phyloP scores from a whole-genome alignment of 2,329 filamentous ascomycete genomes.

The Aspergillus arachidicola region DNA sequence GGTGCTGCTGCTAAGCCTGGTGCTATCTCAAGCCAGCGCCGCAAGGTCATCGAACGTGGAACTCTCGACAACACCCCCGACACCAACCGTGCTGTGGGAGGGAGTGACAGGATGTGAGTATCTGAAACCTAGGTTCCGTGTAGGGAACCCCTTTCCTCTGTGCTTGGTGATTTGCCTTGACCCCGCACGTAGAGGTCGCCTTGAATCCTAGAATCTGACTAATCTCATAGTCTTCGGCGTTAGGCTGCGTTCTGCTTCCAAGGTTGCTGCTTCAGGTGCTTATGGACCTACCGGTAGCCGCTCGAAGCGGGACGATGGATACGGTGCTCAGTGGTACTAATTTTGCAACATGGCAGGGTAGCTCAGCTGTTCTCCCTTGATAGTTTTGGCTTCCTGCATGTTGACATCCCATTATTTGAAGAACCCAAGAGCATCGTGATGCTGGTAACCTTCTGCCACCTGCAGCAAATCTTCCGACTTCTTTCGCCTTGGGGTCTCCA shows the following conservation, averaged over 20 bases:
- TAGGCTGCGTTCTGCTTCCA: slow-evolving; percentile 83
- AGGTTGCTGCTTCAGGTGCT: slow-evolving; percentile 61
- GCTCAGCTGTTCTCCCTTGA: slow-evolving; percentile 26
- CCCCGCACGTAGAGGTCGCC: slow-evolving; percentile 70
- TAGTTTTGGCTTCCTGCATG: slow-evolving; percentile 30
- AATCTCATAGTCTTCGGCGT: slow-evolving; percentile 80
- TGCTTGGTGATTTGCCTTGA: slow-evolving; percentile 72
- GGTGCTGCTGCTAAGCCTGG: slow-evolving; percentile 69
- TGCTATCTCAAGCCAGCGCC: slow-evolving; percentile 74
- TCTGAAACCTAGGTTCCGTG: slow-evolving; percentile 72
- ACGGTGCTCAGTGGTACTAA: slow-evolving; percentile 52
- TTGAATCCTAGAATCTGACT: slow-evolving; percentile 74
- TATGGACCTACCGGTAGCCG: slow-evolving; percentile 52
- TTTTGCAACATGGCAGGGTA: slow-evolving; percentile 36
- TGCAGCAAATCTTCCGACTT: slow-evolving; percentile 37
- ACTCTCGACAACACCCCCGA: slow-evolving; percentile 70
- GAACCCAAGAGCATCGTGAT: slow-evolving; percentile 33
- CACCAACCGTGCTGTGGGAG: slow-evolving; percentile 73
- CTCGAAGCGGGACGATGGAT: slow-evolving; percentile 58
- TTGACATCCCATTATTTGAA: slow-evolving; percentile 30
- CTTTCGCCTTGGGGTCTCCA: slow-evolving; percentile 36
- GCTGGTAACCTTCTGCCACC: slow-evolving; percentile 31
- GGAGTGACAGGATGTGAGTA: slow-evolving; percentile 97
- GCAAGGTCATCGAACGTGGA: slow-evolving; percentile 78
- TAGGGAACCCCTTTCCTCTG: slow-evolving; percentile 78